Evolutionary conservation across 2,329 filamentous ascomycete species (phyloP).

Genomic region (Daldinia eschscholtzii): DNA sequence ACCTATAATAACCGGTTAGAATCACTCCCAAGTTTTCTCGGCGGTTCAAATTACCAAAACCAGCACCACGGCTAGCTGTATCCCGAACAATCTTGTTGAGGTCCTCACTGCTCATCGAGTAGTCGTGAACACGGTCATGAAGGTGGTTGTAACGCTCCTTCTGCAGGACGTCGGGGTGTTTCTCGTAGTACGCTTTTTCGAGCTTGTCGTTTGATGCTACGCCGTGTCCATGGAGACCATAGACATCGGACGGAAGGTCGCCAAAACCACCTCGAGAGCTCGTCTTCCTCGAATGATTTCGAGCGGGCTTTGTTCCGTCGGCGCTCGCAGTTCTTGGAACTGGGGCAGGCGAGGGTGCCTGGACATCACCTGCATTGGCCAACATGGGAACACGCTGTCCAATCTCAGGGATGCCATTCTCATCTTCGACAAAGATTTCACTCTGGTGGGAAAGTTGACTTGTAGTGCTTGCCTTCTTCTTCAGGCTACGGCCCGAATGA

Average conservation of each 20-base stretch:
- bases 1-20: conserved; percentile 63
- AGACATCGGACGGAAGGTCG: conserved; percentile 84
- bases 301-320: conserved; percentile 54
- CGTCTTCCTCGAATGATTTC: conserved; percentile 76
- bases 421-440: conserved; percentile 72
- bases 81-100: conserved; percentile 89
- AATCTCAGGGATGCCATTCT: conserved; percentile 92
- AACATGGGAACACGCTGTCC: conserved; percentile 95
- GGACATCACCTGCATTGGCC: conserved; percentile 91
- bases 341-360: conserved; percentile 88
- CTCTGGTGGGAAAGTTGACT: conserved; percentile 64
- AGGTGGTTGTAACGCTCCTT: conserved; percentile 75
- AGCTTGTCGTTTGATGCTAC: conserved; percentile 81
- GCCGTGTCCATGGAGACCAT: conserved; percentile 91
- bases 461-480: conserved; percentile 71
- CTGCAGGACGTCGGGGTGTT: conserved; percentile 84
- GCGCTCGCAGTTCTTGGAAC: conserved; percentile 63
- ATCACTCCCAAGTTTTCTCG: conserved; percentile 50
- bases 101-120: conserved; percentile 88
- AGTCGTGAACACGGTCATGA: conserved; percentile 73
- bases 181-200: conserved; percentile 91
- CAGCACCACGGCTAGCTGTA: conserved; percentile 68
- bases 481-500: conserved; percentile 65
- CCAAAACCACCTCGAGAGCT: conserved; percentile 76
- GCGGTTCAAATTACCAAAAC: conserved; percentile 61